Conservation (phyloP, 2,329 filamentous ascomycete genomes). For the Diaporthe velutina region DNA sequence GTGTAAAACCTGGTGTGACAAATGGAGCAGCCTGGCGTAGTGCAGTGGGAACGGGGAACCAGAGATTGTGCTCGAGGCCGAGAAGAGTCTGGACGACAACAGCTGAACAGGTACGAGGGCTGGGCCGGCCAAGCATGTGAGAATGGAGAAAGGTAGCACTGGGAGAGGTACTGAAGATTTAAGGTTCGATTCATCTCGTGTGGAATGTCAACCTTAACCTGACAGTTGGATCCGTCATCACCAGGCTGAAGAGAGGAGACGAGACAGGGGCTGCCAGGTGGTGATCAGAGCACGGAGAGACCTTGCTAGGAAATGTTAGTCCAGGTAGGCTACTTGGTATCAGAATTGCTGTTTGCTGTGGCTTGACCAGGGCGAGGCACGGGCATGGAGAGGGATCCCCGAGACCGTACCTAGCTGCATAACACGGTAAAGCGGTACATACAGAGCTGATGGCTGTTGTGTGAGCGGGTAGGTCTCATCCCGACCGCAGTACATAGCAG, state of each 20-base stretch:
- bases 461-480: background rate
- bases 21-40: conserved; percentile 13
- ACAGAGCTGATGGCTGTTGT: accelerated
- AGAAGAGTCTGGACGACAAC: conserved; percentile 5
- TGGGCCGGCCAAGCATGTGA: conserved; percentile 19
- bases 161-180: conserved; percentile 18
- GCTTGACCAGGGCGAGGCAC: background rate
- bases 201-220: conserved; percentile 23
- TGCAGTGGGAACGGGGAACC: conserved; percentile 13
- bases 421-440: background rate
- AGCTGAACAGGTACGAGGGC: background rate
- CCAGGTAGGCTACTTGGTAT: background rate
- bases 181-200: conserved; percentile 21
- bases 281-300: background rate
- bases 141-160: conserved; percentile 23
- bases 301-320: background rate
- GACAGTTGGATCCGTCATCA: conserved; percentile 27
- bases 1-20: conserved; percentile 24
- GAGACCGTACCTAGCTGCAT: background rate
- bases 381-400: background rate
- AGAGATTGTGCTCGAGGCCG: conserved; percentile 22
- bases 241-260: background rate
- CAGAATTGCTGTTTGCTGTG: background rate
- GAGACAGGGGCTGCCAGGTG: background rate
- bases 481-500: background rate